A percentile compares a stretch with the other conserved stretches of the same genome.
phyloP scores from a whole-genome alignment of 768 basidiomycete genomes.

The Kwoniella europaea region DNA sequence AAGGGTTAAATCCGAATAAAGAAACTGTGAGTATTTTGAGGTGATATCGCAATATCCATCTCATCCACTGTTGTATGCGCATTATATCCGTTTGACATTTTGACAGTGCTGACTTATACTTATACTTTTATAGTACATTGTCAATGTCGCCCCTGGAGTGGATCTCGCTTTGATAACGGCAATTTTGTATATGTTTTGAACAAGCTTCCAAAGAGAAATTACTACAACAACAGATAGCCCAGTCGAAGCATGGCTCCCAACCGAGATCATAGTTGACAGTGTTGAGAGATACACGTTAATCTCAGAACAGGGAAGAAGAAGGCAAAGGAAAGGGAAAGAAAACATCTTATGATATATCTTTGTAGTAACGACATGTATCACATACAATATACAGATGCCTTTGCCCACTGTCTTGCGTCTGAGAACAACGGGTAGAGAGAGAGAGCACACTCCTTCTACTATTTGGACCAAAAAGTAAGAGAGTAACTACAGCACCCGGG shows the following conservation, averaged over 20 bases:
- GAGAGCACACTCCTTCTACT: not conserved
- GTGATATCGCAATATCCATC: not conserved
- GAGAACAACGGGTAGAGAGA: no score
- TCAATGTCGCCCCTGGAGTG: conserved; percentile 54
- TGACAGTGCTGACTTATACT: no score
- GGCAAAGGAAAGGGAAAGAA: no score
- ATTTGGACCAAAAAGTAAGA: not conserved
- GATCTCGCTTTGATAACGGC: conserved; percentile 55
- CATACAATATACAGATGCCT: no score
- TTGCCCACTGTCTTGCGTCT: no score
- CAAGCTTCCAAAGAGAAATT: conserved; percentile 17
- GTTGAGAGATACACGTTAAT: no score
- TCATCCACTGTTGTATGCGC: not conserved
- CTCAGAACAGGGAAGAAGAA: no score
- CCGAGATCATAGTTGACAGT: no score
- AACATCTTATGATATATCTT: no score
- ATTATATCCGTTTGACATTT: no score
- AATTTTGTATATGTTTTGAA: conserved; percentile 56
- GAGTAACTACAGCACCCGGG: conserved; percentile 10
- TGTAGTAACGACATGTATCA: no score
- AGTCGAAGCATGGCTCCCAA: not conserved
- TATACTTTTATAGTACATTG: conserved; percentile 32
- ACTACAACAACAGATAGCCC: not conserved
- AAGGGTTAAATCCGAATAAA: conserved; percentile 41
- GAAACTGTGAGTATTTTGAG: conserved; percentile 37